A percentile compares a stretch with the other conserved stretches of the same genome.
These are phyloP conservation scores for Candida qinlingensis DNA, from an alignment of 805 yeast species.

Conservation along the genomic window DNA sequence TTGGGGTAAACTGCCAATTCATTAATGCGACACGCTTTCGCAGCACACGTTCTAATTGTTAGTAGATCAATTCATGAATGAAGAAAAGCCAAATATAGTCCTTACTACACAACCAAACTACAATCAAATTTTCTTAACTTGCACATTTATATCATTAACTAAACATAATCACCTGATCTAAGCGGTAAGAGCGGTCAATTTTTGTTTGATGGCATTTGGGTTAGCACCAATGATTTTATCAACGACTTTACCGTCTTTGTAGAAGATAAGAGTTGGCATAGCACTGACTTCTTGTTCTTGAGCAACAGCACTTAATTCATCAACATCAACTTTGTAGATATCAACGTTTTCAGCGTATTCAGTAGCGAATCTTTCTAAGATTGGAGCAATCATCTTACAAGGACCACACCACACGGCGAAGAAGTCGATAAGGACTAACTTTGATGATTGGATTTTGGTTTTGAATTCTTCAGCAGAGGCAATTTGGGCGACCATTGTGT, in stretches of 20 bases:
- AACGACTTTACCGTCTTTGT: constrained; percentile 78
- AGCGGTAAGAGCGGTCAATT: constrained; percentile 46
- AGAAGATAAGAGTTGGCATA: constrained; percentile 67
- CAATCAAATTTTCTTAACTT: no score
- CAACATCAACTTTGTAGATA: constrained; percentile 91
- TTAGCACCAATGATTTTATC: constrained; percentile 86
- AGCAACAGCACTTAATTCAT: constrained; percentile 72
- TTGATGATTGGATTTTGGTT: constrained; percentile 53
- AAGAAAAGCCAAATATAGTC: no score
- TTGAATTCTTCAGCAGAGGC: constrained; percentile 56
- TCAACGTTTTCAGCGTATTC: constrained; percentile 53
- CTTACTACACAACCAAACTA: no score
- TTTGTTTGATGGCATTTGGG: constrained; percentile 75
- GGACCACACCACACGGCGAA: constrained; percentile 99
- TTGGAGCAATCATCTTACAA: constrained; percentile 95
- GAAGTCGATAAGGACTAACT: constrained; percentile 89
- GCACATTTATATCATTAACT: not conserved
- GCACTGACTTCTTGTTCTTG: constrained; percentile 54
- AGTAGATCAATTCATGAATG: no score
- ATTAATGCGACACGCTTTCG: no score
- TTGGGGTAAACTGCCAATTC: no score
- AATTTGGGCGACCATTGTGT: constrained; percentile 51
- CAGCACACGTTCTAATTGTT: no score
- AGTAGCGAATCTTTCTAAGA: constrained; percentile 72
- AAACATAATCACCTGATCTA: not conserved